Evolutionary conservation across 306 rosid species (phyloP).

Genomic region (Fagus sylvatica): DNA sequence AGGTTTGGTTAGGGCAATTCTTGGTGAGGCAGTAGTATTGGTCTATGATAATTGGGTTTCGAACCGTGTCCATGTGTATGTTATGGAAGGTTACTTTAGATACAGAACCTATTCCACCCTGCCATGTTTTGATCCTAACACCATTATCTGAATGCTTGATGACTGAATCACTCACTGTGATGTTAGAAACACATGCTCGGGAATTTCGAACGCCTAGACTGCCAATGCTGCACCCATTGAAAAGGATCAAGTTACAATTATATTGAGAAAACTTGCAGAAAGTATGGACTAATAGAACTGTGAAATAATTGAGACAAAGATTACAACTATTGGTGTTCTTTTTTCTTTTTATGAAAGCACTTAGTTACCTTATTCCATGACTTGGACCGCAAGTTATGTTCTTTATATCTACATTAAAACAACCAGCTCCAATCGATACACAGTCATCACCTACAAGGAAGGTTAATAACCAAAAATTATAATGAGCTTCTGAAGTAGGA

Average conservation of each 20-base stretch:
- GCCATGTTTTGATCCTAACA: constrained; percentile 62
- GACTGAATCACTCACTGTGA: constrained; percentile 42
- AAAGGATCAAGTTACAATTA: background rate
- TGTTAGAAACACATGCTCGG: constrained; percentile 46
- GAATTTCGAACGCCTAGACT: constrained; percentile 49
- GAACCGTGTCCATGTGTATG: constrained; percentile 43
- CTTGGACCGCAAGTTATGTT: constrained; percentile 59
- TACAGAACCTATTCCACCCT: constrained; percentile 56
- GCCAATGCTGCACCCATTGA: constrained; percentile 30
- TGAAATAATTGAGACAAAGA: background rate
- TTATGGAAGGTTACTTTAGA: constrained; percentile 33
- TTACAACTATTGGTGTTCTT: background rate
- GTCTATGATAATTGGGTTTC: constrained; percentile 58
- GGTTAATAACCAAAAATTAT: background rate
- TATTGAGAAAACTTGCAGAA: background rate
- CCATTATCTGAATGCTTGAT: constrained; percentile 52
- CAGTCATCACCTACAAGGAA: constrained; percentile 56
- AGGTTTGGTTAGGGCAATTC: constrained; percentile 54
- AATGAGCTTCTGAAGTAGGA: background rate
- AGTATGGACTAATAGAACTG: background rate
- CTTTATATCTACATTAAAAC: constrained; percentile 47
- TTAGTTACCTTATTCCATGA: constrained; percentile 60
- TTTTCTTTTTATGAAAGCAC: background rate
- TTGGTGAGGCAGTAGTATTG: constrained; percentile 60
- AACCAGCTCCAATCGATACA: constrained; percentile 56